Percentiles rank a stretch among this genome's conserved stretches.
Conservation (phyloP, 495 filamentous ascomycete species). For the Daldinia bambusicola region DNA sequence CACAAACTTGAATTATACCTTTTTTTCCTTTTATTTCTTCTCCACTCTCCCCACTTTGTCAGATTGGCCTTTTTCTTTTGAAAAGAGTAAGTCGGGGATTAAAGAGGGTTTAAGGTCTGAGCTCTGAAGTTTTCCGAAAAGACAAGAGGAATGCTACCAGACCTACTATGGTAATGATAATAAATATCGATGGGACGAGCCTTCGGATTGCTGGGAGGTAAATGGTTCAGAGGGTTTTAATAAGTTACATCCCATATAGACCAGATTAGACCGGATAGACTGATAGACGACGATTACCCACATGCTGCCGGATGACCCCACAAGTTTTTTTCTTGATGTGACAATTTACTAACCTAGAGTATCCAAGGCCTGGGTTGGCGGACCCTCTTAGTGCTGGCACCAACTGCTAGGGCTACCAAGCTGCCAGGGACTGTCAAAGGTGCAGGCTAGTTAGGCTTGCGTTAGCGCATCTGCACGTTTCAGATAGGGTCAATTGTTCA, state of each 20-base stretch:
- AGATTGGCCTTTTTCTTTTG: background rate
- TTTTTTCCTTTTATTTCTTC: background rate
- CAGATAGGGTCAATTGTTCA: background rate
- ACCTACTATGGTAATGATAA: too few species aligned
- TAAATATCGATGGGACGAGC: slow-evolving; percentile 6
- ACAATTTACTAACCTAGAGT: slow-evolving; percentile 11
- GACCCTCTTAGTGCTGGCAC: slow-evolving; percentile 12
- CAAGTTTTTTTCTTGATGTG: slow-evolving; percentile 6
- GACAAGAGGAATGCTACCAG: background rate
- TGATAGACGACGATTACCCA: slow-evolving; percentile 5
- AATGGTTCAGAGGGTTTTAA: background rate
- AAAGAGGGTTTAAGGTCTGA: background rate
- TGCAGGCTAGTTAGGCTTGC: slow-evolving; percentile 5
- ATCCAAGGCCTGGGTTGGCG: slow-evolving; percentile 8
- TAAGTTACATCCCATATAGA: slow-evolving; percentile 7
- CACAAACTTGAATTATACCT: background rate
- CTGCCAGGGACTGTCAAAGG: slow-evolving; percentile 1
- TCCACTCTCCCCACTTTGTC: background rate
- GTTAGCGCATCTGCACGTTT: slow-evolving; percentile 3
- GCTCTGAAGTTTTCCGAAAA: background rate
- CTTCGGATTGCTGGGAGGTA: background rate
- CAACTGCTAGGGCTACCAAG: slow-evolving; percentile 1
- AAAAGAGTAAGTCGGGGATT: background rate
- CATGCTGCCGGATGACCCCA: background rate
- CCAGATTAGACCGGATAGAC: background rate